Conservation (phyloP, 108 stramenopile genomes). For the Skeletonema costatum region DNA sequence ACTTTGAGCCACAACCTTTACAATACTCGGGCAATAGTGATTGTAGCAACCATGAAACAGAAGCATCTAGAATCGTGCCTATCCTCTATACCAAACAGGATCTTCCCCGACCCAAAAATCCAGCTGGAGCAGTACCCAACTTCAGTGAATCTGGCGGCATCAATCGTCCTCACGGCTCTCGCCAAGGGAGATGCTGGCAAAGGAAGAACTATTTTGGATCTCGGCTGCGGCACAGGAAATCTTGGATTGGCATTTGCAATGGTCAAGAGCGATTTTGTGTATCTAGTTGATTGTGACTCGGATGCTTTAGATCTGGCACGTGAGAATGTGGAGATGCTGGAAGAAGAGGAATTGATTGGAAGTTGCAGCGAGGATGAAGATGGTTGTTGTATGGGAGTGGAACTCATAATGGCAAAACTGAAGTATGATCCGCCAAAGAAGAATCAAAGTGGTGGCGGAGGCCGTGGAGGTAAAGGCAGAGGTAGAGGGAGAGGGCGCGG, state of each 20-base stretch:
- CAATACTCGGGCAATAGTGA: no score
- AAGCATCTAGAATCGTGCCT: slow-evolving; percentile 94
- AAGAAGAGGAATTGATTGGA: slow-evolving; percentile 42
- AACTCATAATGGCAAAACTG: slow-evolving; percentile 56
- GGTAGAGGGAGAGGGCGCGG: slow-evolving; percentile 22
- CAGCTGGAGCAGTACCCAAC: slow-evolving; percentile 92
- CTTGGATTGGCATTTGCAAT: slow-evolving; percentile 75
- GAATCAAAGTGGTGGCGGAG: slow-evolving; percentile 11
- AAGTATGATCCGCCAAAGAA: slow-evolving; percentile 17
- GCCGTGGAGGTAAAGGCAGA: slow-evolving; percentile 36
- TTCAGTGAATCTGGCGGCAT: slow-evolving; percentile 77
- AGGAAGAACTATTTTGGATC: slow-evolving; percentile 75
- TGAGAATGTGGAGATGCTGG: slow-evolving; percentile 55
- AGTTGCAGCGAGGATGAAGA: slow-evolving; percentile 17
- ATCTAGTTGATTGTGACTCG: slow-evolving; percentile 84
- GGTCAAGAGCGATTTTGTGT: slow-evolving; percentile 67
- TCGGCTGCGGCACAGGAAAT: slow-evolving; percentile 98
- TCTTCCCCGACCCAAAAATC: slow-evolving; percentile 65
- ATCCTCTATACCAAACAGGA: slow-evolving; percentile 64
- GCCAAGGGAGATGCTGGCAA: slow-evolving; percentile 62
- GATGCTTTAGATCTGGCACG: slow-evolving; percentile 77
- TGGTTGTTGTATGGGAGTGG: slow-evolving; percentile 34
- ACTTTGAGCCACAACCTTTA: no score
- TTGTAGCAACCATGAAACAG: not conserved
- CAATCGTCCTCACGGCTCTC: slow-evolving; percentile 75